Conservation (phyloP, 768 basidiomycete genomes). For the Pisolithus microcarpus region DNA sequence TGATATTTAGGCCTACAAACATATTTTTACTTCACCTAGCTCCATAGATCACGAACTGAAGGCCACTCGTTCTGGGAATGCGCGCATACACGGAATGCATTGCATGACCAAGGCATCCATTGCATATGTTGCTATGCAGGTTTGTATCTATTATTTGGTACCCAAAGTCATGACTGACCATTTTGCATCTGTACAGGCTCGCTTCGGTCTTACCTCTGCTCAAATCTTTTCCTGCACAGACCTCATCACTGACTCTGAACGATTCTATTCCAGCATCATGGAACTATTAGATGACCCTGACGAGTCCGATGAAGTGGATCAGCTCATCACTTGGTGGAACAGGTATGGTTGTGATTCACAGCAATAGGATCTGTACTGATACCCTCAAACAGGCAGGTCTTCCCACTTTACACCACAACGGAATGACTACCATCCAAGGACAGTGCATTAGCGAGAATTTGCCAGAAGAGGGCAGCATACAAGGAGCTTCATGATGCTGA, state of each 20-base stretch:
- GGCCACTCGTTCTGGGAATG: too few species aligned
- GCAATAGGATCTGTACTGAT: neutral
- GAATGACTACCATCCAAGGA: neutral
- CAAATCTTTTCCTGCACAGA: conserved; percentile 15
- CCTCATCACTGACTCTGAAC: conserved; percentile 16
- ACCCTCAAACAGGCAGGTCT: conserved; percentile 1
- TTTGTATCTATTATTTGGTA: neutral
- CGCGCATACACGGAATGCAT: conserved; percentile 12
- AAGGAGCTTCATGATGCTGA: neutral
- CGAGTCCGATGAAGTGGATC: conserved; percentile 13
- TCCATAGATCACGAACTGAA: too few species aligned
- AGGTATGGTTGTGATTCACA: neutral
- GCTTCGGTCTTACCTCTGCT: conserved; percentile 13
- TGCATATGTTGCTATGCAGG: conserved; percentile 13
- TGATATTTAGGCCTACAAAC: too few species aligned
- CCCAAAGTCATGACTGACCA: neutral
- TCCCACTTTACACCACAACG: conserved; percentile 2
- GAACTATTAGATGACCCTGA: conserved; percentile 16
- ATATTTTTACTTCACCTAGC: too few species aligned
- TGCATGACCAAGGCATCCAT: too few species aligned
- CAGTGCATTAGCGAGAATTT: conserved; percentile 3
- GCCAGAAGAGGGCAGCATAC: neutral
- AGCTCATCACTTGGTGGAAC: conserved; percentile 16
- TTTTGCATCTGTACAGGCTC: conserved; percentile 3
- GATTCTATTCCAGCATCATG: conserved; percentile 16